Evolutionary conservation across 2,329 filamentous ascomycete species (phyloP).

Genomic region (Gnomoniopsis smithogilvyi): DNA sequence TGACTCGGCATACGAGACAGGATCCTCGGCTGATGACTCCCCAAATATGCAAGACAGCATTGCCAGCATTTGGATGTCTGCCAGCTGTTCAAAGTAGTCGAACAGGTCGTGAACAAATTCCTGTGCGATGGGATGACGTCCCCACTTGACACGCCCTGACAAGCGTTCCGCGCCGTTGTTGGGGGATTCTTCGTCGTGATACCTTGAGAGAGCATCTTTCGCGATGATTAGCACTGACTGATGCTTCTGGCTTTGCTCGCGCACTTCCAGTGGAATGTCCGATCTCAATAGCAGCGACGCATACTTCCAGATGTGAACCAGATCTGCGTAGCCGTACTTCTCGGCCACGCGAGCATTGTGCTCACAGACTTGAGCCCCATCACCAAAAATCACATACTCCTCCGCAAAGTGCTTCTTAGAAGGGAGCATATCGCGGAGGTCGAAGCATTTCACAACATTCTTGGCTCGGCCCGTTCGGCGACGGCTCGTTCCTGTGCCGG

Average conservation of each 20-base stretch:
- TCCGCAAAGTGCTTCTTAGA: conserved; percentile 74
- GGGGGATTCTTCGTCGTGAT: conserved; percentile 22
- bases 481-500: conserved; percentile 50
- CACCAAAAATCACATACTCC: conserved; percentile 80
- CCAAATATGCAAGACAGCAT: conserved; percentile 70
- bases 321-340: conserved; percentile 65
- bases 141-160: conserved; percentile 65
- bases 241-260: conserved; percentile 50
- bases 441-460: conserved; percentile 71
- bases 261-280: conserved; percentile 67
- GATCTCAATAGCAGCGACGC: conserved; percentile 73
- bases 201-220: conserved; percentile 52
- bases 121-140: conserved; percentile 60
- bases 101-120: conserved; percentile 62
- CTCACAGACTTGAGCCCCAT: conserved; percentile 74
- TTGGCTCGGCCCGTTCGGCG: conserved; percentile 50
- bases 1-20: conserved; percentile 55
- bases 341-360: conserved; percentile 80
- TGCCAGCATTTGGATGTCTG: conserved; percentile 67
- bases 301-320: conserved; percentile 82
- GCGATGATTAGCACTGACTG: conserved; percentile 69
- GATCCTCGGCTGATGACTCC: conserved; percentile 54
- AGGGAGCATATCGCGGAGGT: conserved; percentile 69
- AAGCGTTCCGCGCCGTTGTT: conserved; percentile 28
- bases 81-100: conserved; percentile 57